A percentile compares a stretch with the other conserved stretches of the same genome.
These are phyloP conservation scores for Trichosanthes truncata DNA, from an alignment of 306 rosid species.

Conservation along the genomic window DNA sequence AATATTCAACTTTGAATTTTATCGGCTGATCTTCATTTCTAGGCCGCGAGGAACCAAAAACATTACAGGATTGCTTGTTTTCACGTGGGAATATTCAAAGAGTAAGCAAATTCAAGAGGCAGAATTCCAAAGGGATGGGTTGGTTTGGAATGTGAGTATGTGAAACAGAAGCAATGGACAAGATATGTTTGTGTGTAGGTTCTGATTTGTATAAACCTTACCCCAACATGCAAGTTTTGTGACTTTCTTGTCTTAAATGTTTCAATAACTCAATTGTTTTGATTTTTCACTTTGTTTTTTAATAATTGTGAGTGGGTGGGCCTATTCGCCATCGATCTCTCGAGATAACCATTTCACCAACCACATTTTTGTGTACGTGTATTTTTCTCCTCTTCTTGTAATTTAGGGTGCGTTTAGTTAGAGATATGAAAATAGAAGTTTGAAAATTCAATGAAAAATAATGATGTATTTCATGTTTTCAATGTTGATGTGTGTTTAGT, in stretches of 20 bases:
- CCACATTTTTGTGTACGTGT: background rate
- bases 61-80: background rate
- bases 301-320: background rate
- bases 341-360: background rate
- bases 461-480: too few relatives aligned
- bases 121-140: too few relatives aligned
- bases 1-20: background rate
- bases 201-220: background rate
- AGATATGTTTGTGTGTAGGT: background rate
- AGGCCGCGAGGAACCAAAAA: background rate
- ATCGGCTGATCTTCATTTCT: background rate
- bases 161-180: background rate
- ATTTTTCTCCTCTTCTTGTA: too few relatives aligned
- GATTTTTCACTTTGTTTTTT: background rate
- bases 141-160: background rate
- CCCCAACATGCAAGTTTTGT: background rate
- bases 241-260: background rate
- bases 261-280: background rate
- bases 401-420: too few relatives aligned
- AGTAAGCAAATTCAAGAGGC: background rate
- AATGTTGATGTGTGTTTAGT: too few relatives aligned
- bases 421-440: too few relatives aligned
- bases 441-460: too few relatives aligned
- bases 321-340: background rate
- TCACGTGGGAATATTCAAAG: constrained; percentile 8